phyloP scores from a whole-genome alignment of 177 flowering plant species.

The Vitis hybrid region DNA sequence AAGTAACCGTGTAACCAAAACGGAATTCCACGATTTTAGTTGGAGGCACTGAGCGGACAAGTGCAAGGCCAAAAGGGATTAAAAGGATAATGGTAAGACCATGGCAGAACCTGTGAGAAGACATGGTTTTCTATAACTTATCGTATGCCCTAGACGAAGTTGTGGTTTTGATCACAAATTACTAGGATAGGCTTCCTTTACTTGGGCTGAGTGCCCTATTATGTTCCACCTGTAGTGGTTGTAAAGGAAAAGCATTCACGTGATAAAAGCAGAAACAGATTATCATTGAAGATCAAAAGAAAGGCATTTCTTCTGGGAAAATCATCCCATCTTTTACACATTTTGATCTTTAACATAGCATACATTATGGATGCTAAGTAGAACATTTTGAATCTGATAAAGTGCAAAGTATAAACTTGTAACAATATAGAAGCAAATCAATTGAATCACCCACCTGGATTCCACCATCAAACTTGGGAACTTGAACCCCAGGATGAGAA shows the following conservation, averaged over 20 bases:
- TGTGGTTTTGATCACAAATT: too few species aligned
- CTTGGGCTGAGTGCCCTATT: neutral
- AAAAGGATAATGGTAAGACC: too few species aligned
- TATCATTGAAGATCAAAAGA: neutral
- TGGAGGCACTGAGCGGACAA: too few species aligned
- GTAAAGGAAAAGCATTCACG: neutral
- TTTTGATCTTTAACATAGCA: neutral
- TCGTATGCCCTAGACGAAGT: too few species aligned
- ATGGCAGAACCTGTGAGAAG: too few species aligned
- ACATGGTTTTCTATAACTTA: too few species aligned
- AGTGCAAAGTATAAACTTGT: too few species aligned
- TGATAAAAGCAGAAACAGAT: neutral
- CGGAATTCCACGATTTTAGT: too few species aligned
- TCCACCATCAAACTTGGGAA: neutral
- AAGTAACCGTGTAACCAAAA: too few species aligned
- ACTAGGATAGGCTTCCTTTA: neutral
- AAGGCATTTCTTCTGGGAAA: too few species aligned
- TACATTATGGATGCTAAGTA: neutral
- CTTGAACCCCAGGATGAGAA: slow-evolving; percentile 16
- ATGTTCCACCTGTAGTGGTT: neutral
- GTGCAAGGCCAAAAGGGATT: too few species aligned
- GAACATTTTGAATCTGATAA: neutral
- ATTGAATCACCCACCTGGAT: slow-evolving; percentile 12
- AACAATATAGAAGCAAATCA: neutral
- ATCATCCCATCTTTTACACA: neutral